Percentiles rank a stretch among this genome's conserved stretches.
Conservation (phyloP, 2,329 filamentous ascomycete species). For the Boeremia lycopersici region DNA sequence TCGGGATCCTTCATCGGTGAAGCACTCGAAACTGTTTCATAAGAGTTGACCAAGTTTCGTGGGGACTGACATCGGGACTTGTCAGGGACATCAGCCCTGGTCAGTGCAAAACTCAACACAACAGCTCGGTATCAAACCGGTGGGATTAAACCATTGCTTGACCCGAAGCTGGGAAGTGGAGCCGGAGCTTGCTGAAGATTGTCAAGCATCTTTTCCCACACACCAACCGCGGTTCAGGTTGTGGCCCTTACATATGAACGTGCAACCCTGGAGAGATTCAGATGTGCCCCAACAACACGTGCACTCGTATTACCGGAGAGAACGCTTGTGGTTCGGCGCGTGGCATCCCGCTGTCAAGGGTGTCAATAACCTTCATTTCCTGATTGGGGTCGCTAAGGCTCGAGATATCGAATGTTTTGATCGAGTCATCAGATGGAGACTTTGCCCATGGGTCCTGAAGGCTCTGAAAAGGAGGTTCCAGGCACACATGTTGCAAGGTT, state of each 20-base stretch:
- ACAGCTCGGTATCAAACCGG: slow-evolving; percentile 13
- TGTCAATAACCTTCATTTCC: slow-evolving; percentile 4
- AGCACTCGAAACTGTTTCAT: background rate
- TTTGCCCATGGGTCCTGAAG: background rate
- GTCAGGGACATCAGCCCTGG: slow-evolving; percentile 1
- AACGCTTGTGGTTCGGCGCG: slow-evolving; percentile 12
- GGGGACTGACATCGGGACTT: background rate
- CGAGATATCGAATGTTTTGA: slow-evolving; percentile 1
- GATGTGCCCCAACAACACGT: slow-evolving; percentile 5
- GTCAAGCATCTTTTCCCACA: background rate
- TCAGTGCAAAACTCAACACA: slow-evolving; percentile 10
- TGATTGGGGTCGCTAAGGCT: slow-evolving; percentile 5
- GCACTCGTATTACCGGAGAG: background rate
- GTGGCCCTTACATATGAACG: slow-evolving; percentile 7
- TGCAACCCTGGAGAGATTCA: background rate
- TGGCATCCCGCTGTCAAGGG: slow-evolving; percentile 19
- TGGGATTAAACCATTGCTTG: slow-evolving; percentile 2
- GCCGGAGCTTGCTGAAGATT: background rate
- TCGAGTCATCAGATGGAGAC: slow-evolving; percentile 2
- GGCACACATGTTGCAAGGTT: background rate
- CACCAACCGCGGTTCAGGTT: background rate
- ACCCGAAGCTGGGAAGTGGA: slow-evolving; percentile 2
- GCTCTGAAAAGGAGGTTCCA: background rate
- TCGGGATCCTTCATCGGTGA: no score
- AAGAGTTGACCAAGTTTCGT: background rate